Evolutionary conservation across 805 yeast species (phyloP).

Genomic region (Yarrowia bubula): DNA sequence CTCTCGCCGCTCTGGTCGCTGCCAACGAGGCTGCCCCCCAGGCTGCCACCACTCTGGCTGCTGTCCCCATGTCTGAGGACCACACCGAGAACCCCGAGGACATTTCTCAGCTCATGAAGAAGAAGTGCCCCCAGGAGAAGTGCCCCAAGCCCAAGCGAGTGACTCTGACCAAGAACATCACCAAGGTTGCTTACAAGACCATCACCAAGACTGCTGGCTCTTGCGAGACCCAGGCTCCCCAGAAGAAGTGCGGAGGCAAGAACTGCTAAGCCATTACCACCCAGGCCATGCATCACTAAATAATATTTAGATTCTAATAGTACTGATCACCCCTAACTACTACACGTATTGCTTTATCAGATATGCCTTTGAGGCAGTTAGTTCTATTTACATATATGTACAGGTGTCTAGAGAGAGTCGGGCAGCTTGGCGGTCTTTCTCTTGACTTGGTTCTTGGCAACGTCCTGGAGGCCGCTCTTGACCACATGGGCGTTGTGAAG

Average conservation of each 20-base stretch:
- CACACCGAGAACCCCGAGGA: slow-evolving; percentile 12
- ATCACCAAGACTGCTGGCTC: slow-evolving; percentile 7
- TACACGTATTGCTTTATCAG: neutral
- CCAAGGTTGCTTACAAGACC: slow-evolving; percentile 9
- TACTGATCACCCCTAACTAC: neutral
- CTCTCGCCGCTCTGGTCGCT: slow-evolving; percentile 13
- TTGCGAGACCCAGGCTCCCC: slow-evolving; percentile 18
- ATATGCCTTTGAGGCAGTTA: slow-evolving; percentile 6
- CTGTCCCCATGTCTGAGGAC: neutral
- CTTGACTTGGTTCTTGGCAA: slow-evolving; percentile 24
- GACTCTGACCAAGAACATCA: slow-evolving; percentile 14
- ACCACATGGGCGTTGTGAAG: slow-evolving; percentile 21
- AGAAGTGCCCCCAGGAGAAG: slow-evolving; percentile 15
- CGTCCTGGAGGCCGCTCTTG: slow-evolving; percentile 20
- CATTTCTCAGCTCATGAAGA: neutral
- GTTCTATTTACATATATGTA: slow-evolving; percentile 26
- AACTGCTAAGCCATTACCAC: neutral
- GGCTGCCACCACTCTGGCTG: neutral
- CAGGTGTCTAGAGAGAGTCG: slow-evolving; percentile 8
- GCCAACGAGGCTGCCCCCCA: slow-evolving; percentile 18
- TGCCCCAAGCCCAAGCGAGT: slow-evolving; percentile 23
- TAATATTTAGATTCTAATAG: slow-evolving; percentile 10
- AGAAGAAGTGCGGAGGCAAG: slow-evolving; percentile 21
- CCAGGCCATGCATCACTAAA: neutral
- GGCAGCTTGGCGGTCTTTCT: slow-evolving; percentile 26